Percentiles rank a stretch among this genome's conserved stretches.
phyloP scores from a whole-genome alignment of 2,329 filamentous ascomycete species.

The Fusarium heterosporum region DNA sequence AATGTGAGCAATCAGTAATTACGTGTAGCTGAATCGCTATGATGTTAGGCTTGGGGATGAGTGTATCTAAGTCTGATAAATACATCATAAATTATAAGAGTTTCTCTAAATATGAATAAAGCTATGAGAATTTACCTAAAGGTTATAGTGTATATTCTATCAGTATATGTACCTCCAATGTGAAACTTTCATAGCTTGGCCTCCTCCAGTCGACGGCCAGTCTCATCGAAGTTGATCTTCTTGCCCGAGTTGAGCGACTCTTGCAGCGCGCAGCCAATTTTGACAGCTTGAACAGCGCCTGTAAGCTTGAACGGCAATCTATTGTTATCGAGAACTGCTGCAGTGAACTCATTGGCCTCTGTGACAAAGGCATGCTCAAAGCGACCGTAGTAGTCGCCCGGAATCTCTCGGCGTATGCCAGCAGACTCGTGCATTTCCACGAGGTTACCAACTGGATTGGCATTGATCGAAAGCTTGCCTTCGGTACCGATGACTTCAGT shows the following conservation, averaged over 20 bases:
- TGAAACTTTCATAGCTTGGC: constrained; percentile 36
- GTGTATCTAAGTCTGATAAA: neutral
- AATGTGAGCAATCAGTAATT: too few species aligned
- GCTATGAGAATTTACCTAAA: neutral
- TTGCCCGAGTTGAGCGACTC: constrained; percentile 66
- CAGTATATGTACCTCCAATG: neutral
- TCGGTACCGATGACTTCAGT: constrained; percentile 76
- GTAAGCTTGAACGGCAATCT: constrained; percentile 67
- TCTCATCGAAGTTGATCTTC: constrained; percentile 69
- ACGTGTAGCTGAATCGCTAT: too few species aligned
- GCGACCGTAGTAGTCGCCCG: constrained; percentile 70
- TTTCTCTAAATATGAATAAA: neutral
- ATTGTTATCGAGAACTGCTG: constrained; percentile 67
- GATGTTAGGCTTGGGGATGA: too few species aligned
- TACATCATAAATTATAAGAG: neutral
- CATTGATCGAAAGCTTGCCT: constrained; percentile 72
- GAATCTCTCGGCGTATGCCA: constrained; percentile 68
- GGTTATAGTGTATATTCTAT: constrained; percentile 16
- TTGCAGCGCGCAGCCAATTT: constrained; percentile 71
- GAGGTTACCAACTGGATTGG: constrained; percentile 65
- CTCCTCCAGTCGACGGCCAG: constrained; percentile 43
- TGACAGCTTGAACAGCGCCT: constrained; percentile 69
- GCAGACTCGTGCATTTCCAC: constrained; percentile 65
- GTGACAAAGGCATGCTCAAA: constrained; percentile 73
- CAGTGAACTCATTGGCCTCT: constrained; percentile 74